Evolutionary conservation across 2,329 filamentous ascomycete genomes (phyloP).

Genomic region (Diaporthe ampelina): DNA sequence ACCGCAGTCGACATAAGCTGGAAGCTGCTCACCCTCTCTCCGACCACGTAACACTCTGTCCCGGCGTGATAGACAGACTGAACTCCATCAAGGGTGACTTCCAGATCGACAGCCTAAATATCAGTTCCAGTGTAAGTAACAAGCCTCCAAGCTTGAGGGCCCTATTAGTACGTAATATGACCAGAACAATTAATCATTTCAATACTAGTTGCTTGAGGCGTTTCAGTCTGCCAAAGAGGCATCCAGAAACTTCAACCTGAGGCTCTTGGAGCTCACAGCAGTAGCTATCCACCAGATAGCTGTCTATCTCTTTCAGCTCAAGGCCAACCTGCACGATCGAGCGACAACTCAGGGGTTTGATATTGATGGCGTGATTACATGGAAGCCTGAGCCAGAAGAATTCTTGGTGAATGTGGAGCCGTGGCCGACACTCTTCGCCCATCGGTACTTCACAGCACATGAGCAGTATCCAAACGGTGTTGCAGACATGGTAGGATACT

Average conservation of each 20-base stretch:
- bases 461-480: conserved; percentile 41
- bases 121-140: neutral
- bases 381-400: conserved; percentile 11
- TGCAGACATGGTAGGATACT: conserved; percentile 44
- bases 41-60: conserved; percentile 38
- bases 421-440: conserved; percentile 33
- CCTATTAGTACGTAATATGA: neutral
- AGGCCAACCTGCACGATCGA: conserved; percentile 18
- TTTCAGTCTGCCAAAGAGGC: conserved; percentile 30
- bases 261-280: conserved; percentile 41
- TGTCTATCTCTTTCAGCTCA: conserved; percentile 36
- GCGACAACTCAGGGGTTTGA: conserved; percentile 20
- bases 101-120: conserved; percentile 16
- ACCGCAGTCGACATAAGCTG: conserved; percentile 19
- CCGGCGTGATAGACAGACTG: conserved; percentile 35
- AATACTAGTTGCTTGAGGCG: conserved; percentile 30
- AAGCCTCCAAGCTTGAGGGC: too few species aligned
- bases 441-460: conserved; percentile 34
- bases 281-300: conserved; percentile 41
- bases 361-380: conserved; percentile 33
- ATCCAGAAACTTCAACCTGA: conserved; percentile 37
- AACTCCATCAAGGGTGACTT: conserved; percentile 30
- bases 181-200: too few species aligned
- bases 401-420: conserved; percentile 7
- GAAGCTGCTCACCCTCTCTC: conserved; percentile 27